Evolutionary conservation across 805 yeast genomes (phyloP).

Genomic region (Barnettozyma sp.): DNA sequence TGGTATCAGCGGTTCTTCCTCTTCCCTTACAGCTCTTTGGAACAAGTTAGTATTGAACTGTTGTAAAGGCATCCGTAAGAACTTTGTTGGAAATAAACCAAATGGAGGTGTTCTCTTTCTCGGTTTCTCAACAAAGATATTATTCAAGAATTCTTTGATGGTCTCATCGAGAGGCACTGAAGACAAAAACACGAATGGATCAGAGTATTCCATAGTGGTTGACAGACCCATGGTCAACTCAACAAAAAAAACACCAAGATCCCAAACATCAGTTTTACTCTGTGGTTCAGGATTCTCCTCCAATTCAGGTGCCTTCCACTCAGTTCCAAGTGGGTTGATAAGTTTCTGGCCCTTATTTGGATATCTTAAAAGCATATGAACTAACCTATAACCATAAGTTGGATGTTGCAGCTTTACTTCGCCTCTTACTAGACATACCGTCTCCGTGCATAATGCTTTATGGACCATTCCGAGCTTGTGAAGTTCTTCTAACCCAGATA

Average conservation of each 20-base stretch:
- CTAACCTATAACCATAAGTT: conserved; percentile 46
- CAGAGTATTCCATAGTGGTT: conserved; percentile 6
- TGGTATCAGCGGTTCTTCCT: conserved; percentile 14
- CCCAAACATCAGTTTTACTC: conserved; percentile 90
- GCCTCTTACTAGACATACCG: conserved; percentile 48
- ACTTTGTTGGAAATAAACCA: conserved; percentile 78
- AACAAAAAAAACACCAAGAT: conserved; percentile 71
- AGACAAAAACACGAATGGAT: conserved; percentile 43
- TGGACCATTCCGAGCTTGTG: conserved; percentile 85
- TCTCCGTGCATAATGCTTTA: conserved; percentile 54
- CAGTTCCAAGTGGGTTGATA: conserved; percentile 18
- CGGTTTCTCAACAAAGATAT: conserved; percentile 57
- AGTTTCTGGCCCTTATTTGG: conserved; percentile 28
- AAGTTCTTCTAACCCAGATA: conserved; percentile 77
- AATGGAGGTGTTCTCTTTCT: conserved; percentile 75
- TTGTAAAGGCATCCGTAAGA: conserved; percentile 67
- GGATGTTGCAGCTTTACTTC: conserved; percentile 54
- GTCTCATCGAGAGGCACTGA: conserved; percentile 43
- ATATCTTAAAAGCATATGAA: conserved; percentile 33
- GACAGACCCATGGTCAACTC: conserved; percentile 51
- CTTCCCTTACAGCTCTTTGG: conserved; percentile 13
- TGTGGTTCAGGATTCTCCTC: conserved; percentile 42
- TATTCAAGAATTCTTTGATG: conserved; percentile 57
- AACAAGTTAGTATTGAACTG: conserved; percentile 25
- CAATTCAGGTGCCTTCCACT: conserved; percentile 83